Conservation (phyloP, 768 basidiomycete species). For the Steccherinum ochraceum region DNA sequence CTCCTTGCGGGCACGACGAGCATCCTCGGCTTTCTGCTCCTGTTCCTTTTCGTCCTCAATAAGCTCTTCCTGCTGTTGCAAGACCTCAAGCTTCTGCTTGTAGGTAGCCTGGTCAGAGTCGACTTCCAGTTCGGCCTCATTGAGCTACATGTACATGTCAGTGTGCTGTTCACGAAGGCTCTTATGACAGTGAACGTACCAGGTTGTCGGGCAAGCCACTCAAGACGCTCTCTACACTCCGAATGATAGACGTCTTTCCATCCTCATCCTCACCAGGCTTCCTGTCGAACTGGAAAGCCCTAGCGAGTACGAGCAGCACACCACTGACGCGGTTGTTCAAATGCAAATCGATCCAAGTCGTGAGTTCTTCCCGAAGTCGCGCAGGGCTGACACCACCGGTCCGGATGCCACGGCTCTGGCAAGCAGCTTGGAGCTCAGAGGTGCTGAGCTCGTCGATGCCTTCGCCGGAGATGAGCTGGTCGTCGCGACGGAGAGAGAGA, state of each 20-base stretch:
- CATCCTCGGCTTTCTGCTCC: constrained; percentile 90
- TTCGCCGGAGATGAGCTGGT: constrained; percentile 87
- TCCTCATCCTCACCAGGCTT: constrained; percentile 69
- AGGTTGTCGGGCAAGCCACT: constrained; percentile 91
- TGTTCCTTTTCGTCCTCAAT: constrained; percentile 99
- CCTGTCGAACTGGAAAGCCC: constrained; percentile 91
- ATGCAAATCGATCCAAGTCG: constrained; percentile 91
- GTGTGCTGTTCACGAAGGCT: constrained; percentile 1
- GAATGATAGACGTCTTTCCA: constrained; percentile 75
- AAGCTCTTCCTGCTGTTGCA: constrained; percentile 98
- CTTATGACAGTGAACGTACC: constrained; percentile 41
- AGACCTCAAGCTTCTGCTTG: constrained; percentile 96
- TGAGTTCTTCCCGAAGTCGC: constrained; percentile 80
- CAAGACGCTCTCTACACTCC: constrained; percentile 82
- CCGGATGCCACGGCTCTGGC: constrained; percentile 90
- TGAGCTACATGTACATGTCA: constrained; percentile 70
- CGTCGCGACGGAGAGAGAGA: constrained; percentile 80
- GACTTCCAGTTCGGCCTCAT: constrained; percentile 95
- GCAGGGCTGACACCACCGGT: constrained; percentile 85
- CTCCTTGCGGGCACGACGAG: constrained; percentile 77
- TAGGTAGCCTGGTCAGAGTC: constrained; percentile 91
- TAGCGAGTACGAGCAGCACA: constrained; percentile 86
- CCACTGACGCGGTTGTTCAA: constrained; percentile 88
- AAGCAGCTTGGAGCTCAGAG: constrained; percentile 86
- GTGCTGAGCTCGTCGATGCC: constrained; percentile 89